These are phyloP conservation scores for Besnoitia besnoiti DNA, from an alignment of 169 alveolate species.

Conservation along the genomic window DNA sequence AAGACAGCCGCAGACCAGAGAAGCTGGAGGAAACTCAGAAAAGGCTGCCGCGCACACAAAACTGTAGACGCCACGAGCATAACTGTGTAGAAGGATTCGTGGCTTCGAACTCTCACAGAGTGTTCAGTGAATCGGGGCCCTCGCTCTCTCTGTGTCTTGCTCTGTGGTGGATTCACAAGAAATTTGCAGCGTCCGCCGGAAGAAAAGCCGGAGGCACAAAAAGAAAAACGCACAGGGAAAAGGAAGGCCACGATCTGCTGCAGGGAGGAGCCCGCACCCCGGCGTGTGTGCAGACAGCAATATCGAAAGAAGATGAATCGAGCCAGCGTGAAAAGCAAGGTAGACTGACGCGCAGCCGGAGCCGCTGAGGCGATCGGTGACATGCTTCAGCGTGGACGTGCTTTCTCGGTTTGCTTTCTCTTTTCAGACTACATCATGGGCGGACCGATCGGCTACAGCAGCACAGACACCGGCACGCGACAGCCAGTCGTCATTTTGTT, in stretches of 20 bases:
- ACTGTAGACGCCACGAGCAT: too few species aligned
- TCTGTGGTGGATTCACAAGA: too few species aligned
- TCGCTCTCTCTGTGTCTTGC: too few species aligned
- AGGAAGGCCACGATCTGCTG: background rate
- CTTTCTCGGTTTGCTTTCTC: background rate
- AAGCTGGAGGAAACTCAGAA: background rate
- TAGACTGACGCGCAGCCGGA: too few species aligned
- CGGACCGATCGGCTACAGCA: conserved; percentile 89
- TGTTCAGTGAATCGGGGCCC: too few species aligned
- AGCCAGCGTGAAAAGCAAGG: background rate
- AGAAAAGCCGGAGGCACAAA: background rate
- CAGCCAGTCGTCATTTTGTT: conserved; percentile 88
- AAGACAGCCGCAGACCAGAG: too few species aligned
- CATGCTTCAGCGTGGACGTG: background rate
- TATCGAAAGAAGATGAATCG: background rate
- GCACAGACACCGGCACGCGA: conserved; percentile 90
- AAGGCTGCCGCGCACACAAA: too few species aligned
- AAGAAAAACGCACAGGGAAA: background rate
- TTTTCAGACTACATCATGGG: conserved; percentile 88
- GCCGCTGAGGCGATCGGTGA: too few species aligned
- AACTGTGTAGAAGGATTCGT: too few species aligned
- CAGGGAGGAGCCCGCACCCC: background rate
- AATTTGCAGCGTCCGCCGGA: too few species aligned
- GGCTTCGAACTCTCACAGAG: too few species aligned
- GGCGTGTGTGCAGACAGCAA: background rate